These are phyloP conservation scores for Neophaeococcomyces aloes DNA, from an alignment of 2,329 filamentous ascomycete genomes.

Conservation along the genomic window DNA sequence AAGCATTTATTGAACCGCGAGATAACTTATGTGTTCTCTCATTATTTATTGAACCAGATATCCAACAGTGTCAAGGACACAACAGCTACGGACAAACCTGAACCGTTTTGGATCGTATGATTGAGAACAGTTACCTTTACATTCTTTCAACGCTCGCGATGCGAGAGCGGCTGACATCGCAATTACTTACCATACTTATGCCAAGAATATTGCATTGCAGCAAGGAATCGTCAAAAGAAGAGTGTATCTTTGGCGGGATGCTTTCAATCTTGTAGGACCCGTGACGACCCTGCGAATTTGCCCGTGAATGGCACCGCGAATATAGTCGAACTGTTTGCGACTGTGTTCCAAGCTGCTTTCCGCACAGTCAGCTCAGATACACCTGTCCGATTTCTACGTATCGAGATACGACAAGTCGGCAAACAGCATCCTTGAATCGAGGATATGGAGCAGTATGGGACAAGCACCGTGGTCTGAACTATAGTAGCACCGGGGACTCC, in stretches of 20 bases:
- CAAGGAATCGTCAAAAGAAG: conserved; percentile 30
- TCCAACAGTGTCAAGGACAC: background rate
- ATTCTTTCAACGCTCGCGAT: conserved; percentile 36
- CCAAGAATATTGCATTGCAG: conserved; percentile 36
- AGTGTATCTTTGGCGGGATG: conserved; percentile 39
- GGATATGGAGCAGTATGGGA: conserved; percentile 38
- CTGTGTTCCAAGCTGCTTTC: conserved; percentile 24
- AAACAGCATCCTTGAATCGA: conserved; percentile 40
- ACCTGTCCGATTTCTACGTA: conserved; percentile 34
- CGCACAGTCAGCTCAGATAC: background rate
- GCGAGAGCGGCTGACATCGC: conserved; percentile 32
- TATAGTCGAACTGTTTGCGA: conserved; percentile 10
- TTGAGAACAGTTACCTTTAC: conserved; percentile 37
- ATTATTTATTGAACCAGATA: background rate
- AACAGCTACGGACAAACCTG: background rate
- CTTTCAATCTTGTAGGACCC: conserved; percentile 34
- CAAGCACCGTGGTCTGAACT: conserved; percentile 24
- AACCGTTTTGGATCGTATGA: conserved; percentile 36
- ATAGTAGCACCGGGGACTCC: no score
- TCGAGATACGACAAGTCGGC: conserved; percentile 41
- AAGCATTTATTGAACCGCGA: conserved; percentile 29
- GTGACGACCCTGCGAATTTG: conserved; percentile 8
- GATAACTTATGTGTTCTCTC: conserved; percentile 7
- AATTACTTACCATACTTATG: conserved; percentile 37
- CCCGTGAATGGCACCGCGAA: conserved; percentile 1